These are phyloP conservation scores for Boletus sp. DNA, from an alignment of 768 basidiomycete genomes.

Conservation along the genomic window DNA sequence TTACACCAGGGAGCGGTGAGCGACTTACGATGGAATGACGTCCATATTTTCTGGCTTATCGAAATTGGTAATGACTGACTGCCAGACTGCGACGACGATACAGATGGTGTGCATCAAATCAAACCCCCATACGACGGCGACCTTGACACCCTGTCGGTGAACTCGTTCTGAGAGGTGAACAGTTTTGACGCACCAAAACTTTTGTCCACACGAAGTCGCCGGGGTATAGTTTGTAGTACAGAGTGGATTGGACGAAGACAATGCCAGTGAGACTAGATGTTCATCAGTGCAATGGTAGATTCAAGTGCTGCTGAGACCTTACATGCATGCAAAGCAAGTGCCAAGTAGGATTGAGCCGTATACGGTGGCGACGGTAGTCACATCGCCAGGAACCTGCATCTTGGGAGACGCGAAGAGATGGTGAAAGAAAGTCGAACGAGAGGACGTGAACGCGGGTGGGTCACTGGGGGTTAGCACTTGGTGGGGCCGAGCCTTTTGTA, in stretches of 20 bases:
- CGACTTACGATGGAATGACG: constrained; percentile 27
- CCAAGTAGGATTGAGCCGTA: constrained; percentile 33
- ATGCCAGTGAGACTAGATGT: constrained; percentile 27
- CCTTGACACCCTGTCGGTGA: constrained; percentile 10
- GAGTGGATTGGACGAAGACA: constrained; percentile 30
- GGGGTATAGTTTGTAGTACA: constrained; percentile 33
- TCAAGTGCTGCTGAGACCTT: background rate
- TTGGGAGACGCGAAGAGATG: background rate
- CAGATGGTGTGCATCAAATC: constrained; percentile 30
- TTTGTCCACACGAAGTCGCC: constrained; percentile 26
- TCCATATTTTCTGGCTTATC: constrained; percentile 26
- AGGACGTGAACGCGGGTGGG: constrained; percentile 28
- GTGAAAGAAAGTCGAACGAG: constrained; percentile 19
- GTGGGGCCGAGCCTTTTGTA: constrained; percentile 25
- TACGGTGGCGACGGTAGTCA: constrained; percentile 28
- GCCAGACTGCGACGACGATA: constrained; percentile 25
- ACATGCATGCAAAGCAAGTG: constrained; percentile 31
- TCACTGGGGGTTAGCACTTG: constrained; percentile 14
- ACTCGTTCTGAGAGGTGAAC: background rate
- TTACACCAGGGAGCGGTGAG: accelerated
- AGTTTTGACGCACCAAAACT: constrained; percentile 18
- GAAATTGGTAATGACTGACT: constrained; percentile 27
- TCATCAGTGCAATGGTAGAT: constrained; percentile 5
- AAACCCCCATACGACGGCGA: constrained; percentile 27
- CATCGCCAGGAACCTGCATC: constrained; percentile 28